Base-by-base conservation (phyloP, 306 rosid genomes). In the Pueraria montana region DNA sequence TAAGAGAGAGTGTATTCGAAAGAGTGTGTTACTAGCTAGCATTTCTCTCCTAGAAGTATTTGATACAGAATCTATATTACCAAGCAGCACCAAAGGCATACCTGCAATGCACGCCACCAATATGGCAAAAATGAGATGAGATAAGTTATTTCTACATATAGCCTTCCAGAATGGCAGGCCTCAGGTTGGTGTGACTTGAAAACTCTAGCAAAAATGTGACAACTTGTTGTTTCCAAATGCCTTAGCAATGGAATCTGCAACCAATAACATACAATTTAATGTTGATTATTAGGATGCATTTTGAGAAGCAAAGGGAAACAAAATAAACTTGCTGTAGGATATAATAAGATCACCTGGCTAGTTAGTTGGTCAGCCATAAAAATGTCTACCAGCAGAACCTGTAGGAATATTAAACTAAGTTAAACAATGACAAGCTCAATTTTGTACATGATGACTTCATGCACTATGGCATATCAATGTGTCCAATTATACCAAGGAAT, bases 291-390 rank as follows among this genome's bases (percentile, higher is more conserved):
- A 46, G 14, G 38, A 23, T 20, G 8, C 45, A 8, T 52, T 12
- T 11, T 69, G 43, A 63, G 61, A 81, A 76, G 36, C 11, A 21
- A 6, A 56, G 16, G 59, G 21, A 52, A 38, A 52, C 30, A 17
- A 48, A n/a, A 34, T 78, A 5, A 65, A 78, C 42, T 27, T 62
- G 23, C 21, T 55, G 50, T n/a, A 78, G 34, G 67, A 48, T 67
- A 20, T 9, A 69, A 21, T 56, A 23, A 11, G 46, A 18, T 85
- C 69, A 96, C 99, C 98, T 96, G 99, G 72, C 99, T 96, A 58
- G 99, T 96, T 63, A 96, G 93, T 80, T 96, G 99, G 88, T 96
- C 99, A 80, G 98, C 99, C 99, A 96, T 90, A 55, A 94, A 96
- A 84, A 89, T 84, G 80, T 96, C 98, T 32, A 90, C 98, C 43